Evolutionary conservation across 2,329 filamentous ascomycete genomes (phyloP), one percentile per base, ranked within the genome.

Genomic region (Aschersonia sp.): DNA sequence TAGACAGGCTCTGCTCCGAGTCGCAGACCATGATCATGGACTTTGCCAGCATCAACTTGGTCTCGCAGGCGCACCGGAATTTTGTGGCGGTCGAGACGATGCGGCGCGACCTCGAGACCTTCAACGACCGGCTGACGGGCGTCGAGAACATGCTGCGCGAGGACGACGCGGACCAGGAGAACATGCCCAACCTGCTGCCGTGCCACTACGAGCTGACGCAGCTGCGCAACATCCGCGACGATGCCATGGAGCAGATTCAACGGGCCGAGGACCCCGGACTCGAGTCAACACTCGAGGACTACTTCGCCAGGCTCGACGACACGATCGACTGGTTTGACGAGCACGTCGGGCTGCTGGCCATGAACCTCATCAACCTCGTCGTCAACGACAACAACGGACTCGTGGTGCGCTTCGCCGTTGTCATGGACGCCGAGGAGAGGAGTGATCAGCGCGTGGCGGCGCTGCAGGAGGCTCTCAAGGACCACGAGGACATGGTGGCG

Each of bases 1-100:
- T 98, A 59, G 92, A 98, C 71, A 89, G 87, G 68, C 78, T 98
- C 54, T 98, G 92, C 70, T 89, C 89, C 53, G 94, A 98, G 67
- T 89, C 89, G 48, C 91, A 97, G 71, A 88, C 87, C 62, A 96
- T 96, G 80, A 95, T 98, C 59, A 82, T 85, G 60, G 92, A 98
- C 71, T 97, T 98, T 66, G 84, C 85, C 38, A 87, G 88, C 61
- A 92, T 94, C 72, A 92, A 94, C 64, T 71, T 87, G 51, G 85
- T 94, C 48, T 91, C 91, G 48, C 87, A 95, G 66, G 92, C 94
- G 55, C 92, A 98, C 67, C 80, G 91, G 53, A 96, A 98, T 68
- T 98, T 98, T 62, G 87, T 85, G 58, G 87, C 88, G 44, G 89
- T 95, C 51, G 84, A 96, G 70, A 80, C 84, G 57, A 96, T 98